phyloP scores from a whole-genome alignment of 345 rosid species.

The Syzygium oleosum region DNA sequence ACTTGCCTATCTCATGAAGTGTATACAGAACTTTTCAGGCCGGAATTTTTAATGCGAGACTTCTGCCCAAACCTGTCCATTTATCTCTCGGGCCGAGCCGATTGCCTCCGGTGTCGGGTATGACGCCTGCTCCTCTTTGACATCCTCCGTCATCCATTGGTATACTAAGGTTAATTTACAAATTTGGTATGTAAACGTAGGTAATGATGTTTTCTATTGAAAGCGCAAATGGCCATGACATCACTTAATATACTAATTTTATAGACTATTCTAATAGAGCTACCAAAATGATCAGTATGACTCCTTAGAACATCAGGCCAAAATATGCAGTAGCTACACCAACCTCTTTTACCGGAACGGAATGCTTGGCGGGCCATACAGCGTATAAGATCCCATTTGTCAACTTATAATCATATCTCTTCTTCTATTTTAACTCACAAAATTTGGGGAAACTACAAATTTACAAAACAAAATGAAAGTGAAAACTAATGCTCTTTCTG shows the following conservation, averaged over 20 bases:
- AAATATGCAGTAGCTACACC: not conserved
- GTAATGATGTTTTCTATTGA: not conserved
- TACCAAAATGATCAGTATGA: not conserved
- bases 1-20: not conserved
- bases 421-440: not conserved
- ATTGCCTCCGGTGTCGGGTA: not conserved
- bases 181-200: not conserved
- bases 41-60: rapidly evolving
- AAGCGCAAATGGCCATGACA: not conserved
- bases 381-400: not conserved
- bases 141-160: too few relatives aligned
- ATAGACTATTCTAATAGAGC: not conserved
- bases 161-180: not conserved
- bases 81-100: not conserved
- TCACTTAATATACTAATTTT: not conserved
- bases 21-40: rapidly evolving
- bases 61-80: not conserved
- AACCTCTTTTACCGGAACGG: not conserved
- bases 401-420: not conserved
- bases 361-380: not conserved
- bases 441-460: not conserved
- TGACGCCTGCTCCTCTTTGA: too few relatives aligned
- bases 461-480: not conserved
- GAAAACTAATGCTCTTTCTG: not conserved
- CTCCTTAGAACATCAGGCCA: not conserved